phyloP scores from a whole-genome alignment of 2,329 filamentous ascomycete genomes.

The Fusarium transvaalense region DNA sequence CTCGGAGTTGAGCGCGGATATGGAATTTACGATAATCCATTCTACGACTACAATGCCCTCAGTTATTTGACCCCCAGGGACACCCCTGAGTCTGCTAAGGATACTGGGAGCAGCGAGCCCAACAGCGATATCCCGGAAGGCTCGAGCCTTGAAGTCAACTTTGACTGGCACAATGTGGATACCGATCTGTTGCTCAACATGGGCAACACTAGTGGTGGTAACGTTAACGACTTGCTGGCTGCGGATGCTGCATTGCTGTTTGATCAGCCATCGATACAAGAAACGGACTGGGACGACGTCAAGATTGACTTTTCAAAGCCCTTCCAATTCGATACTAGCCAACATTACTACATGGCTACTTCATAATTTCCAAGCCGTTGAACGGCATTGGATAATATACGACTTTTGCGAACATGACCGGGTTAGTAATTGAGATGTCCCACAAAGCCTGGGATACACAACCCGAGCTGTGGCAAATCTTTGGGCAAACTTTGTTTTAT shows the following conservation, averaged over 20 bases:
- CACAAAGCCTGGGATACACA: conserved; percentile 49
- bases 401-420: conserved; percentile 8
- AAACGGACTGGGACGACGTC: conserved; percentile 64
- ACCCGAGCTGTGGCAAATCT: conserved; percentile 41
- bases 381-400: conserved; percentile 12
- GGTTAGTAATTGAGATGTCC: conserved; percentile 33
- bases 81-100: conserved; percentile 74
- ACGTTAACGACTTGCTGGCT: conserved; percentile 5
- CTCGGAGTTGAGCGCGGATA: conserved; percentile 51
- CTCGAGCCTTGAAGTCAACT: conserved; percentile 65
- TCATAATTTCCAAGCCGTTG: conserved; percentile 27
- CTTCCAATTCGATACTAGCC: conserved; percentile 63
- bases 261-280: conserved; percentile 38
- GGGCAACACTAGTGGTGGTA: conserved; percentile 47
- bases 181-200: conserved; percentile 60
- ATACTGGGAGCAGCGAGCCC: conserved; percentile 69
- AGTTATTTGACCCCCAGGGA: conserved; percentile 71
- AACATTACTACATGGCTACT: conserved; percentile 53
- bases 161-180: conserved; percentile 63
- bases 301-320: conserved; percentile 64
- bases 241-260: conserved; percentile 50
- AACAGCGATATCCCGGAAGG: conserved; percentile 72
- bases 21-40: conserved; percentile 53
- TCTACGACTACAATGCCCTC: conserved; percentile 63
- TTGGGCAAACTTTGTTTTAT: conserved; percentile 23